A percentile compares a stretch with the other conserved stretches of the same genome.
phyloP scores from a whole-genome alignment of 2,329 filamentous ascomycete genomes.

The Colletotrichum siamense region DNA sequence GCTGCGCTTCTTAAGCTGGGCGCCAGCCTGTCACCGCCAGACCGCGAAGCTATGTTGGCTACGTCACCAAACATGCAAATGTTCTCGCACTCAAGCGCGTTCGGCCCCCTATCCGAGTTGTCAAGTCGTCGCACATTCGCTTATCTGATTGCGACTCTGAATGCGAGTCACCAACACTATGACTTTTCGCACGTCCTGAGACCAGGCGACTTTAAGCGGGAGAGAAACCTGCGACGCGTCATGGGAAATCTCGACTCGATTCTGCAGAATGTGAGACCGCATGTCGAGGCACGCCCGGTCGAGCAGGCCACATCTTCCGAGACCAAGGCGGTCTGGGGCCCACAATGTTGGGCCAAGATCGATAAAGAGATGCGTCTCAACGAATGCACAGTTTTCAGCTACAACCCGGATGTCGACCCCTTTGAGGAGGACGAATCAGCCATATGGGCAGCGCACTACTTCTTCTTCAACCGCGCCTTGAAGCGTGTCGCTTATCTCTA shows the following conservation, averaged over 20 bases:
- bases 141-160: slow-evolving; percentile 94
- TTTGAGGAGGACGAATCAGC: slow-evolving; percentile 92
- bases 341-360: slow-evolving; percentile 88
- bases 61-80: slow-evolving; percentile 64
- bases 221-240: slow-evolving; percentile 78
- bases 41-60: slow-evolving; percentile 72
- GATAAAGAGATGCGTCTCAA: slow-evolving; percentile 94
- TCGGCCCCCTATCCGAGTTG: slow-evolving; percentile 87
- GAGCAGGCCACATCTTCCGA: slow-evolving; percentile 43
- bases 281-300: slow-evolving; percentile 49
- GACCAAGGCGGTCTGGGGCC: slow-evolving; percentile 73
- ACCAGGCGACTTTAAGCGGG: slow-evolving; percentile 87
- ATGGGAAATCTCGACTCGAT: slow-evolving; percentile 90
- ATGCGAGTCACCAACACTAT: slow-evolving; percentile 89
- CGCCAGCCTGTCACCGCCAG: slow-evolving; percentile 84
- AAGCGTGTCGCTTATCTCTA: slow-evolving; percentile 96
- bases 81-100: slow-evolving; percentile 86
- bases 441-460: slow-evolving; percentile 95
- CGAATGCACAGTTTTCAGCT: slow-evolving; percentile 89
- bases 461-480: slow-evolving; percentile 93
- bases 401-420: slow-evolving; percentile 86
- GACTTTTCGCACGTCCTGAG: slow-evolving; percentile 94
- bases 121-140: slow-evolving; percentile 92
- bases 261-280: slow-evolving; percentile 82
- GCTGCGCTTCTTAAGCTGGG: slow-evolving; percentile 86